Conservation (phyloP, 495 filamentous ascomycete genomes). For the Hypoxylon perforatum region DNA sequence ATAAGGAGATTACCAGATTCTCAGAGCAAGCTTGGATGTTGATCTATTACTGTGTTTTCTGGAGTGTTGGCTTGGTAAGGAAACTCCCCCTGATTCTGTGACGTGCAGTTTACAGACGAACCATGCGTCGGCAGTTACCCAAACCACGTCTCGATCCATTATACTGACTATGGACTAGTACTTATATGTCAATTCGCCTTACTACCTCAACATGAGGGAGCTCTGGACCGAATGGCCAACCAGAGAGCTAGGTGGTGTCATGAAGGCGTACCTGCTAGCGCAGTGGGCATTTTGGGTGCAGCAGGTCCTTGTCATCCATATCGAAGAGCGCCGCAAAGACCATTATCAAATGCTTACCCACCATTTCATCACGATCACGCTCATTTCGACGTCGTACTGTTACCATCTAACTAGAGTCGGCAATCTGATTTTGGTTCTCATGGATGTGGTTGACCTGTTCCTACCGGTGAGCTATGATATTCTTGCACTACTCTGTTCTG, state of each 20-base stretch:
- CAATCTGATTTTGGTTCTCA: slow-evolving; percentile 87
- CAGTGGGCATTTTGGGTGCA: slow-evolving; percentile 95
- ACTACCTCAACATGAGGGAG: slow-evolving; percentile 79
- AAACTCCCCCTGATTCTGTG: neutral
- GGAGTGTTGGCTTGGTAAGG: slow-evolving; percentile 86
- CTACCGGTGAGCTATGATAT: slow-evolving; percentile 74
- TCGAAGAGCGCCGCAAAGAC: slow-evolving; percentile 93
- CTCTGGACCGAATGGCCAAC: slow-evolving; percentile 88
- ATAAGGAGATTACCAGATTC: slow-evolving; percentile 81
- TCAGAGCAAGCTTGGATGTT: slow-evolving; percentile 94
- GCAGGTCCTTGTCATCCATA: slow-evolving; percentile 92
- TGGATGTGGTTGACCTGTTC: slow-evolving; percentile 93
- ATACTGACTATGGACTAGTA: slow-evolving; percentile 67
- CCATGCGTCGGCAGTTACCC: neutral
- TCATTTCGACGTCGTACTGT: slow-evolving; percentile 83
- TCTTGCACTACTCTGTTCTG: neutral
- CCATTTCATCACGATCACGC: slow-evolving; percentile 85
- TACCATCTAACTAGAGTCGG: slow-evolving; percentile 88
- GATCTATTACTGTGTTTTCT: slow-evolving; percentile 82
- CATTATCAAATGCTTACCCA: slow-evolving; percentile 96
- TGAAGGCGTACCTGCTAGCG: slow-evolving; percentile 92
- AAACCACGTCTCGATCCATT: neutral
- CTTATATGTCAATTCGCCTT: slow-evolving; percentile 78
- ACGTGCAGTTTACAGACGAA: slow-evolving; percentile 15
- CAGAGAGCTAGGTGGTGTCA: slow-evolving; percentile 73